Conservation (phyloP, 495 filamentous ascomycete species). For the Neurospora pannonica region DNA sequence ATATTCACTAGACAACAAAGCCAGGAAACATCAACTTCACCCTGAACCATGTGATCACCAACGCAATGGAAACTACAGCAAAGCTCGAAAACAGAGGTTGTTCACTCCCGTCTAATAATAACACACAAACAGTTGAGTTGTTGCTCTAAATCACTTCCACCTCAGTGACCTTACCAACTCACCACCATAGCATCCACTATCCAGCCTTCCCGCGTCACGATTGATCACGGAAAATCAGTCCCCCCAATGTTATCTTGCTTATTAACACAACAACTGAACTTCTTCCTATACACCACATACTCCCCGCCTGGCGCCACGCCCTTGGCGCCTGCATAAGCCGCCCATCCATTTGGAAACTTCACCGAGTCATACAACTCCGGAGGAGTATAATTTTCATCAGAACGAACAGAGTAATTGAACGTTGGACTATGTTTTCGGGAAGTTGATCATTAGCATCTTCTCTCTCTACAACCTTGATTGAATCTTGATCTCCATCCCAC, state of each 20-base stretch:
- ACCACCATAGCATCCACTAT: background rate
- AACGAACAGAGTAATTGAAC: background rate
- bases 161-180: background rate
- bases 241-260: background rate
- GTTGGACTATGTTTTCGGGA: background rate
- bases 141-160: background rate
- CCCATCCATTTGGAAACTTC: background rate
- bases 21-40: background rate
- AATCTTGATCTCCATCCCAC: background rate
- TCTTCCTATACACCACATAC: background rate
- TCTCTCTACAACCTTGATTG: background rate
- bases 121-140: background rate
- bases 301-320: background rate
- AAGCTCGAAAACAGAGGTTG: background rate
- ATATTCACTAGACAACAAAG: background rate
- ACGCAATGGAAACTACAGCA: background rate
- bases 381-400: background rate
- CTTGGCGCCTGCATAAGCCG: background rate
- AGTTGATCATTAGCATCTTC: background rate
- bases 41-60: background rate
- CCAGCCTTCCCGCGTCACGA: background rate
- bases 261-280: background rate
- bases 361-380: background rate
- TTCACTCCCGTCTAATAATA: background rate
- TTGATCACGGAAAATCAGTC: background rate